phyloP scores from a whole-genome alignment of 768 basidiomycete genomes.

The Auricularia heimuer region DNA sequence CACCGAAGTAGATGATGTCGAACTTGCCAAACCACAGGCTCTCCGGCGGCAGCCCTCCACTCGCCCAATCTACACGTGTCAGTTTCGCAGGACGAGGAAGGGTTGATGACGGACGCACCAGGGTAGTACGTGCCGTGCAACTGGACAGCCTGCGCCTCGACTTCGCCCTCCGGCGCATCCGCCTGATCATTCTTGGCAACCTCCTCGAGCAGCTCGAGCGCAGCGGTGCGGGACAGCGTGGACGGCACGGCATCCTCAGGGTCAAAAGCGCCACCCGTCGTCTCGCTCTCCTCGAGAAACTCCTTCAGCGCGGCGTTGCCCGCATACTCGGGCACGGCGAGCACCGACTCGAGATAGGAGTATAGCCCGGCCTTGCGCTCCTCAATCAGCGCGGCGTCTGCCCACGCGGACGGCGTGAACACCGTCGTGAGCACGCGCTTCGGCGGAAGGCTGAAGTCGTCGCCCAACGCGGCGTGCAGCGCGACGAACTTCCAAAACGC shows the following conservation, averaged over 20 bases:
- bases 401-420: slow-evolving; percentile 43
- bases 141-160: neutral
- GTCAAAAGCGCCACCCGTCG: slow-evolving; percentile 20
- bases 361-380: slow-evolving; percentile 41
- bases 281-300: slow-evolving; percentile 26
- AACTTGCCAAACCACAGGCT: slow-evolving; percentile 52
- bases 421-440: slow-evolving; percentile 40
- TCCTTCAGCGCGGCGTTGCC: slow-evolving; percentile 24
- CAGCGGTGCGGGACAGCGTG: slow-evolving; percentile 32
- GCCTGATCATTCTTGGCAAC: neutral
- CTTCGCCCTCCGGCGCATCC: neutral
- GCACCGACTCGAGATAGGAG: slow-evolving; percentile 31
- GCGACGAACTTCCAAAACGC: slow-evolving; percentile 22
- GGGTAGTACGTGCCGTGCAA: neutral
- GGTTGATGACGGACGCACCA: neutral
- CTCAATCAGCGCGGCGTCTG: slow-evolving; percentile 40
- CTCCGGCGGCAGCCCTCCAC: slow-evolving; percentile 40
- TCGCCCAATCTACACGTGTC: slow-evolving; percentile 34
- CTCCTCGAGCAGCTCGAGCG: slow-evolving; percentile 15
- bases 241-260: slow-evolving; percentile 39
- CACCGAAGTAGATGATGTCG: slow-evolving; percentile 59
- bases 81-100: too few relatives aligned
- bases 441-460: slow-evolving; percentile 35
- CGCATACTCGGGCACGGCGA: slow-evolving; percentile 27
- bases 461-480: slow-evolving; percentile 30